A percentile compares a stretch with the other conserved stretches of the same genome.
Evolutionary conservation across 2,329 filamentous ascomycete genomes (phyloP).

Genomic region (Claviceps sp.): DNA sequence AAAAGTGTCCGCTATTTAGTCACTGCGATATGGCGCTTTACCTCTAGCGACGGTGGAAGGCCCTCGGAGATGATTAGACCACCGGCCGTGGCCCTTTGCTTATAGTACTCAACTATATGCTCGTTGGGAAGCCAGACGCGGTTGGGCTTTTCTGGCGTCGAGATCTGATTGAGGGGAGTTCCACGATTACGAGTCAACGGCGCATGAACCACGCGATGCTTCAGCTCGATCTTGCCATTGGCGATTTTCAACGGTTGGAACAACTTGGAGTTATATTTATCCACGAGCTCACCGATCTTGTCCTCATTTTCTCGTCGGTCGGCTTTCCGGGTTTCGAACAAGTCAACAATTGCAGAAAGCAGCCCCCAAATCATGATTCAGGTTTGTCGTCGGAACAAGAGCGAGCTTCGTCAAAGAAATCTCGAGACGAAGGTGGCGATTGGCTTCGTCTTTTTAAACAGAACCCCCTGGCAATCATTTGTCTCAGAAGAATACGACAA

Average conservation of each 20-base stretch:
- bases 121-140: constrained; percentile 34
- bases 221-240: constrained; percentile 31
- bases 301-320: neutral
- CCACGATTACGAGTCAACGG: constrained; percentile 41
- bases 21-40: constrained; percentile 1
- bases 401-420: too few relatives aligned
- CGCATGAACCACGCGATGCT: constrained; percentile 37
- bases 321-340: neutral
- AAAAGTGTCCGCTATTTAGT: neutral
- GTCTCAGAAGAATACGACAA: neutral
- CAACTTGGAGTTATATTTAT: constrained; percentile 11
- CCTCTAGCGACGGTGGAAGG: constrained; percentile 32
- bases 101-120: constrained; percentile 28
- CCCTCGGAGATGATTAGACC: constrained; percentile 31
- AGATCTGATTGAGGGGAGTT: constrained; percentile 26
- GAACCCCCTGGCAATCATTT: neutral
- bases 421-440: neutral
- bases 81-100: constrained; percentile 25
- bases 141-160: constrained; percentile 31
- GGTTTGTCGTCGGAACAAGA: too few relatives aligned
- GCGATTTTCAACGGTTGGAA: constrained; percentile 22
- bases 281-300: constrained; percentile 6
- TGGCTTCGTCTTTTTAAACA: neutral
- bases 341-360: neutral
- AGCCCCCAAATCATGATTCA: too few relatives aligned